These are phyloP conservation scores for Limnomonas spitsbergensis DNA, from an alignment of 139 green algal species.

Conservation along the genomic window DNA sequence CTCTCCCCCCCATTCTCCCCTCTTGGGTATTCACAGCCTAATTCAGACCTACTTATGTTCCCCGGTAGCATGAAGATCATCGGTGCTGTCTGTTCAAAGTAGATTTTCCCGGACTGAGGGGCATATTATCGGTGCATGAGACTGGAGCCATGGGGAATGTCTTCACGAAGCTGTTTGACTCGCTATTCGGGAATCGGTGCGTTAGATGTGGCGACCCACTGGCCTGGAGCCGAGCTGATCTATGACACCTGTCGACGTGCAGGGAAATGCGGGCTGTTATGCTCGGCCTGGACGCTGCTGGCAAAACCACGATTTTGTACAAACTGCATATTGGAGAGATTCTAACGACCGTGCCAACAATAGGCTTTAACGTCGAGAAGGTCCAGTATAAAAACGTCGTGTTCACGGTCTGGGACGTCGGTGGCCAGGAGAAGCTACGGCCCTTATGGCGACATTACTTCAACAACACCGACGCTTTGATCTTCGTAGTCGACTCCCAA, in stretches of 20 bases:
- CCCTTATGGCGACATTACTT: constrained; percentile 93
- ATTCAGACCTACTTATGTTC: no score
- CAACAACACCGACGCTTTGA: constrained; percentile 94
- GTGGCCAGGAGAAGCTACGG: constrained; percentile 49
- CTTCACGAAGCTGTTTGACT: background rate
- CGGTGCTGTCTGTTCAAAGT: no score
- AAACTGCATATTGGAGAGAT: constrained; percentile 98
- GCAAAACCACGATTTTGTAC: constrained; percentile 99
- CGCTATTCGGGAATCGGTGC: background rate
- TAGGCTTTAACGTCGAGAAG: constrained; percentile 87
- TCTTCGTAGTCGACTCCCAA: constrained; percentile 98
- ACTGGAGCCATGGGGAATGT: constrained; percentile 8
- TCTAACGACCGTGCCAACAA: constrained; percentile 80
- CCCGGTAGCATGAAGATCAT: no score
- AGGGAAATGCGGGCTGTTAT: constrained; percentile 87
- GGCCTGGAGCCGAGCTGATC: background rate
- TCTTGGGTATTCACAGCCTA: no score
- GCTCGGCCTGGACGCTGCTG: constrained; percentile 92
- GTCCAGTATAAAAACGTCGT: constrained; percentile 93
- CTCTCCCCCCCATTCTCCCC: no score
- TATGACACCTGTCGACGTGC: no score
- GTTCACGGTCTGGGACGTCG: constrained; percentile 96
- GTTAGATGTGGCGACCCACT: background rate
- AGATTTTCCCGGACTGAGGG: no score
- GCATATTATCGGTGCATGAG: no score